phyloP scores from a whole-genome alignment of 768 basidiomycete genomes.

The Hydnomerulius pinastri region DNA sequence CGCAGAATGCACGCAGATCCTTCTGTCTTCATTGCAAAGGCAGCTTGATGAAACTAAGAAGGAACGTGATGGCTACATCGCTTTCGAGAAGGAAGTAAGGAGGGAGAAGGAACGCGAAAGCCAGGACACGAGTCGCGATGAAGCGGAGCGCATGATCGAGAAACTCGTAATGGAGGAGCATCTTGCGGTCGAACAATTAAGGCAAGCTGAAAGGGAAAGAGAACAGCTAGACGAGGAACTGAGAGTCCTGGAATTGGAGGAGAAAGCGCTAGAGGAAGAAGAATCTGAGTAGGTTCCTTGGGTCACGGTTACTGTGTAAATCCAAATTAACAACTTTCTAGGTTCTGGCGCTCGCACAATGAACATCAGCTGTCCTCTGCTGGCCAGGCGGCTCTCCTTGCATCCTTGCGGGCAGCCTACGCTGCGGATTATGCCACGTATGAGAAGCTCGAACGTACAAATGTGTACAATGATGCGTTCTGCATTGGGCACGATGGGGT shows the following conservation, averaged over 20 bases:
- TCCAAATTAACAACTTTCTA: conserved; percentile 29
- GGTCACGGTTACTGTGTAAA: background rate
- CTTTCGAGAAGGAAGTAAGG: conserved; percentile 85
- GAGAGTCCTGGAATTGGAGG: conserved; percentile 68
- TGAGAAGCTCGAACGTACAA: conserved; percentile 86
- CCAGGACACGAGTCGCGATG: conserved; percentile 59
- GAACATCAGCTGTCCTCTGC: conserved; percentile 65
- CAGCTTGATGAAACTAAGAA: conserved; percentile 89
- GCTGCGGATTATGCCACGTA: conserved; percentile 73
- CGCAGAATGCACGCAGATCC: conserved; percentile 86
- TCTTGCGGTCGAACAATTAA: conserved; percentile 71
- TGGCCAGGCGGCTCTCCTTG: conserved; percentile 67
- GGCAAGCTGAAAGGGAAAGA: conserved; percentile 74
- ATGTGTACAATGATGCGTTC: conserved; percentile 95
- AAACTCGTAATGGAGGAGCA: conserved; percentile 69
- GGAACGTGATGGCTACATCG: conserved; percentile 90
- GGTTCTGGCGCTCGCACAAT: conserved; percentile 84
- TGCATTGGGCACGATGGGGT: conserved; percentile 94
- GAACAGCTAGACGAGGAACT: conserved; percentile 76
- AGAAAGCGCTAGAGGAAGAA: conserved; percentile 76
- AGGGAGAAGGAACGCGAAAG: conserved; percentile 78
- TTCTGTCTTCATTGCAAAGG: conserved; percentile 72
- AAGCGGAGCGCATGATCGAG: conserved; percentile 73
- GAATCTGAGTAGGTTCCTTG: conserved; percentile 70
- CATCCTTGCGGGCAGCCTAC: conserved; percentile 76